A percentile compares a stretch with the other conserved stretches of the same genome.
phyloP scores from a whole-genome alignment of 164 flowering plant genomes.

The Tetrastigma voinierianum region DNA sequence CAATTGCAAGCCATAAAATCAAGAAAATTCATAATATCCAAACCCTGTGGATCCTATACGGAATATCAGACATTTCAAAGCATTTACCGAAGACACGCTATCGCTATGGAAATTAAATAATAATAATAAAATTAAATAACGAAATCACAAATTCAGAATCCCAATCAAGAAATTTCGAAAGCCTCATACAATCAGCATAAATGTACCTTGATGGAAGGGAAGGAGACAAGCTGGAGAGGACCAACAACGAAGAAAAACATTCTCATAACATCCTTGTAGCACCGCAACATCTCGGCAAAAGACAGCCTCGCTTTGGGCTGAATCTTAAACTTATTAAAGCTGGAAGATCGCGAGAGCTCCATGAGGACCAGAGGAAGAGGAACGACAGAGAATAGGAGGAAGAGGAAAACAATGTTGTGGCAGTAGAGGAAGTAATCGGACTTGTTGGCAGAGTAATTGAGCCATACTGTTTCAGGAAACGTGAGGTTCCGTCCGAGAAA shows the following conservation, averaged over 20 bases:
- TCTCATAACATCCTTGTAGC: constrained; percentile 71
- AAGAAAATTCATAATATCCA: not conserved
- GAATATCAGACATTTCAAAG: not conserved
- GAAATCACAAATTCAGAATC: constrained; percentile 4
- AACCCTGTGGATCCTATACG: not conserved
- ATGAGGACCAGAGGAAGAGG: constrained; percentile 61
- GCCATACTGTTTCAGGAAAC: constrained; percentile 70
- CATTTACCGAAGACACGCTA: not conserved
- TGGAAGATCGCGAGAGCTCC: constrained; percentile 34
- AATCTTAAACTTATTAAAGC: constrained; percentile 55
- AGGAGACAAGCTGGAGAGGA: constrained; percentile 83
- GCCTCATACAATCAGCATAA: not conserved
- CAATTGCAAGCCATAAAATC: not conserved
- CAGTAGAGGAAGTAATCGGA: constrained; percentile 70
- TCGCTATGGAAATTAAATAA: too few species aligned
- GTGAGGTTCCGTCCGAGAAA: constrained; percentile 64
- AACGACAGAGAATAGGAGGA: constrained; percentile 58
- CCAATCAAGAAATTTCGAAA: not conserved
- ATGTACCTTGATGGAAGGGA: constrained; percentile 55
- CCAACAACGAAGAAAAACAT: constrained; percentile 67
- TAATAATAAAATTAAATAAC: constrained; percentile 2
- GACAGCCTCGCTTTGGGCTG: constrained; percentile 71
- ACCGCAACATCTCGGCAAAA: constrained; percentile 33
- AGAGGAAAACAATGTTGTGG: constrained; percentile 70
- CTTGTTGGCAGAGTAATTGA: constrained; percentile 61